These are phyloP conservation scores for Ganoderma leucocontextum DNA, from an alignment of 1,284 basidiomycete genomes.

Conservation along the genomic window DNA sequence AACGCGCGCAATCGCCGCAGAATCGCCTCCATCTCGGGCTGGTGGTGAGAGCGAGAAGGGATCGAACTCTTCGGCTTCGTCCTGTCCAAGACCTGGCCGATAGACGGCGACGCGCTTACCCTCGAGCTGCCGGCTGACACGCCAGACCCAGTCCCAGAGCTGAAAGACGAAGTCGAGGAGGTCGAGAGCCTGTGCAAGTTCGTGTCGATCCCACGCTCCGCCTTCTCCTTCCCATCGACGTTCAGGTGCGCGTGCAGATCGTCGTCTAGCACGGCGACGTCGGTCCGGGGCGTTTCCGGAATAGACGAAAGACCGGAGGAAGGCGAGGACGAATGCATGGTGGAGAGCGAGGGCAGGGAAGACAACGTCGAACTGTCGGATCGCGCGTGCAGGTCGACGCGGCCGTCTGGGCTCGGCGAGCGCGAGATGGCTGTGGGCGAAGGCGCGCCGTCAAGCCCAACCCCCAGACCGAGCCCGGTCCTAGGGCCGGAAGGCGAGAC, in stretches of 20 bases:
- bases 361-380: constrained; percentile 31
- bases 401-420: constrained; percentile 14
- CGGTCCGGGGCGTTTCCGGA: constrained; percentile 37
- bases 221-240: neutral
- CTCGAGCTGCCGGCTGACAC: constrained; percentile 33
- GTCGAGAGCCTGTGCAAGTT: constrained; percentile 43
- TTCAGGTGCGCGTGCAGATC: neutral
- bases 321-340: constrained; percentile 37
- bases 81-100: constrained; percentile 43
- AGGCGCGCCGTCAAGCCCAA: constrained; percentile 3
- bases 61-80: constrained; percentile 16
- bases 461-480: constrained; percentile 17
- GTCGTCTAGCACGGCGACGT: constrained; percentile 6
- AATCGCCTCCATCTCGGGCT: constrained; percentile 39
- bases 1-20: constrained; percentile 38
- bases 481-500: neutral
- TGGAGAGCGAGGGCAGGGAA: constrained; percentile 38
- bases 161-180: constrained; percentile 34
- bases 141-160: constrained; percentile 14
- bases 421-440: constrained; percentile 15
- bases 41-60: constrained; percentile 12
- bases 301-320: constrained; percentile 41
- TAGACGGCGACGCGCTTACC: constrained; percentile 40
- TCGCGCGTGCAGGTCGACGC: constrained; percentile 26
- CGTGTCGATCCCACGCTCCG: neutral